Base-by-base conservation (phyloP, 805 yeast species). In the Candida berthetii region DNA sequence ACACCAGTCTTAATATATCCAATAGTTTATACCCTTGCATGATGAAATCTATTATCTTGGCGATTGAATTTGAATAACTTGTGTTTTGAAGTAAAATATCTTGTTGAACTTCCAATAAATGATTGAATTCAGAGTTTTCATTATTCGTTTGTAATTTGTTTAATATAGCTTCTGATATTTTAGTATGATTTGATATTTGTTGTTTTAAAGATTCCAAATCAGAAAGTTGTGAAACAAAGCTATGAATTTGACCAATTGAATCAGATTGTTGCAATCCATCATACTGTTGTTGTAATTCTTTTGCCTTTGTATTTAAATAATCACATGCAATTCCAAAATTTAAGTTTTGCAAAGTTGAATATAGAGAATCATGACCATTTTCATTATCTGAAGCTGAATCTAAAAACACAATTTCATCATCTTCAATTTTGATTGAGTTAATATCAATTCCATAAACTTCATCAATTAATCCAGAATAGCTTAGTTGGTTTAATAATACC, bases 261-360 rank as follows among this genome's bases (percentile, higher is more conserved):
- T 74, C 70, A 1, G 82, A 77, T 18, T 65, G 64, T 47, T 78
- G 83, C 39, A 77, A 66, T 39, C 66, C 67, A 40, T 82, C 87
- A 55, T 79, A 86, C 52, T 81, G 81, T 4, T 66, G 64, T 57
- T 88, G 95, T 35, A 93, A 64, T 36, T 70, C 64, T 48, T 77
- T 80, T 0, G 97, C 97, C 42, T 79, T 66, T 20, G 66, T 58
- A 57, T 88, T 90, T 36, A 93, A 68, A 20, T 71, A 69, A 7
- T 77, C 72, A 2, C 97, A 97, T 29, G 90, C 82, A 20, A 80
- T 72, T 2, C 90, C 84, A 60, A 93, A 90, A 48, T 89, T 89
- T 42, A 80, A 62, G 54, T 78, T 76, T 46, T 79, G 76, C 14
- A 90, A 66, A 7, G 70, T 59, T 3, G 62, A 64, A 49, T 67